These are phyloP conservation scores for Pythium myriotylum DNA, from an alignment of 352 stramenopile genomes.

Conservation along the genomic window DNA sequence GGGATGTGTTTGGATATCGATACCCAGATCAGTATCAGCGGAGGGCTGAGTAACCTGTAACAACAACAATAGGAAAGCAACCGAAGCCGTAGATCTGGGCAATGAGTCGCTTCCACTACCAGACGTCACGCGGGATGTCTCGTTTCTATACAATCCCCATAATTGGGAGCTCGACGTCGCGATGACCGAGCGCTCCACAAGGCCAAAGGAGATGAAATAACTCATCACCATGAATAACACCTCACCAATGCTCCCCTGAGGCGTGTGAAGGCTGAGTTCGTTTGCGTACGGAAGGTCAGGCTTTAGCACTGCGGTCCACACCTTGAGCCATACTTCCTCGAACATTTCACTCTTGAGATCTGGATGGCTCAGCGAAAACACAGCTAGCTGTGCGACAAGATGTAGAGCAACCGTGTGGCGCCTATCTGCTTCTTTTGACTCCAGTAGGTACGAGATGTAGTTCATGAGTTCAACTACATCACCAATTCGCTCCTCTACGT, in stretches of 20 bases:
- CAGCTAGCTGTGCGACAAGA: constrained; percentile 23
- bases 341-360: constrained; percentile 30
- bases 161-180: constrained; percentile 9
- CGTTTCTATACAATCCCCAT: constrained; percentile 17
- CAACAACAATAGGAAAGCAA: constrained; percentile 18
- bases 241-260: constrained; percentile 7
- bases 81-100: constrained; percentile 10
- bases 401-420: constrained; percentile 23
- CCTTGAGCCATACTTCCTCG: constrained; percentile 22
- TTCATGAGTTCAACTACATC: constrained; percentile 30
- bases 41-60: constrained; percentile 21
- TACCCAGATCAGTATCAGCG: constrained; percentile 2
- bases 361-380: constrained; percentile 15
- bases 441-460: constrained; percentile 16
- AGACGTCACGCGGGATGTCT: not conserved
- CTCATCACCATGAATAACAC: constrained; percentile 19
- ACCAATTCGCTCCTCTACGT: constrained; percentile 21
- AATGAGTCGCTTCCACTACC: not conserved
- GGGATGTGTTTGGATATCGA: not conserved
- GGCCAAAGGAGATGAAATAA: constrained; percentile 11
- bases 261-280: constrained; percentile 6
- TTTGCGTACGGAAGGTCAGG: constrained; percentile 21
- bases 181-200: constrained; percentile 11
- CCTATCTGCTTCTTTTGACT: constrained; percentile 21
- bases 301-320: constrained; percentile 19